Evolutionary conservation across 2,329 filamentous ascomycete genomes (phyloP), one percentile per base, ranked within the genome.

Genomic region (Ceratocystiopsis brevicomis): DNA sequence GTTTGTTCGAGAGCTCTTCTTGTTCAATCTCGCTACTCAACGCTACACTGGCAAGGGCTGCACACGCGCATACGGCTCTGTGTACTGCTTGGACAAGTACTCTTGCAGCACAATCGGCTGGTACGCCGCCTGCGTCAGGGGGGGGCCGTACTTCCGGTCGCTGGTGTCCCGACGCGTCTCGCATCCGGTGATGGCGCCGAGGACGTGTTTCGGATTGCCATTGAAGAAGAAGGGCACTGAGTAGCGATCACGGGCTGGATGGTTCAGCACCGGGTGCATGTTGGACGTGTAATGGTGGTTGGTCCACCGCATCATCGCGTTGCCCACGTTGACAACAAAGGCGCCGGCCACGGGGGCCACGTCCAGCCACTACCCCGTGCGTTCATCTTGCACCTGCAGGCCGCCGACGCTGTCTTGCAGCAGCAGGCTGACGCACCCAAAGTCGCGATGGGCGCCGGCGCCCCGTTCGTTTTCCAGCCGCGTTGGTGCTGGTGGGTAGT

Each of bases 341-440:
- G 65, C 67, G 12, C 59, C 65, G 36, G 59, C 50, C 0, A 58
- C 58, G 0, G 66, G 65, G 13, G 59, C 52, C 1, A 67, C 63
- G 58, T 59, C 67, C 64, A 72, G 13, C 59, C 56, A n/a, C 57
- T 54, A 9, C 60, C 62, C 9, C 57, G 47, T 17, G 55, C 32
- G 32, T 9, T 43, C 42, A 18, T 43, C 42, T 18, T 43, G 42
- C 13, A 43, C 42, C 18, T 74, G 61, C 0, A 73, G 58, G 0
- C 67, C 69, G 17, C 62, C 61, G 13, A 63, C 58, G 2, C 58
- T 57, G 39, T 67, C 66, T 49, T 72, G 68, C 0, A 72, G 56
- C 3, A 73, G 60, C 17, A 73, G 55, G 0, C 69, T 73, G 37
- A 73, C 63, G 37, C 63, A 63, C n/a, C 69, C 66, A 46, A 68